phyloP scores from a whole-genome alignment of 163 green algal genomes.

The Chlamydomonas reinhardtii region DNA sequence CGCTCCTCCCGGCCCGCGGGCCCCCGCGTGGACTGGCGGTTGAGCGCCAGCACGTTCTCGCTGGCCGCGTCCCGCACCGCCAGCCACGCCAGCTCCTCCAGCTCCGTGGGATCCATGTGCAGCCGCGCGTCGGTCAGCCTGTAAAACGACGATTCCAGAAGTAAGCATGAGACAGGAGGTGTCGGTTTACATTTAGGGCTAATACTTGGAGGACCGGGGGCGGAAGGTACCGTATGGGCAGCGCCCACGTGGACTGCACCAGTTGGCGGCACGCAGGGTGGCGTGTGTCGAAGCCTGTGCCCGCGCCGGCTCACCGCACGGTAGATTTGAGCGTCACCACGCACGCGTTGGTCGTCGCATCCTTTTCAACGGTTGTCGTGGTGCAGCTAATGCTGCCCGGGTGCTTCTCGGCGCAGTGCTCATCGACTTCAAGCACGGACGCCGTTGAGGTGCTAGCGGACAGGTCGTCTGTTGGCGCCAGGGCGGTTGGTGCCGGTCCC shows the following conservation, averaged over 20 bases:
- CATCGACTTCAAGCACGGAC: background rate
- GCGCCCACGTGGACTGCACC: too few species aligned
- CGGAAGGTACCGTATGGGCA: too few species aligned
- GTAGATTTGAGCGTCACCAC: constrained; percentile 28
- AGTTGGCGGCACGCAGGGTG: too few species aligned
- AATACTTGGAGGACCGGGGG: too few species aligned
- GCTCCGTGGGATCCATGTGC: background rate
- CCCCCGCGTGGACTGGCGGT: background rate
- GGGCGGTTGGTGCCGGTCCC: too few species aligned
- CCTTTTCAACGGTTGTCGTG: constrained; percentile 18
- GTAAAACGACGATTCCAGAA: background rate
- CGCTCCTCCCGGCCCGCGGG: constrained; percentile 39
- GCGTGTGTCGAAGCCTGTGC: too few species aligned
- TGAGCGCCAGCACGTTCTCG: constrained; percentile 22
- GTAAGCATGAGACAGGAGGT: too few species aligned
- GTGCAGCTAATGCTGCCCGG: constrained; percentile 40
- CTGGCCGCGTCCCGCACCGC: constrained; percentile 41
- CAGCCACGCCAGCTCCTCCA: constrained; percentile 61
- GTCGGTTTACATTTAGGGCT: too few species aligned
- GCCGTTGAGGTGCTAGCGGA: too few species aligned
- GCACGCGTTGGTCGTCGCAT: constrained; percentile 24
- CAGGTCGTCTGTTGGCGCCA: too few species aligned
- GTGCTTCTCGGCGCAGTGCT: constrained; percentile 16
- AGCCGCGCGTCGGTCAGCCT: constrained; percentile 25
- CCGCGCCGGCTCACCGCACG: too few species aligned